Evolutionary conservation across 495 filamentous ascomycete species (phyloP).

Genomic region (Massariosphaeria phaeospora): DNA sequence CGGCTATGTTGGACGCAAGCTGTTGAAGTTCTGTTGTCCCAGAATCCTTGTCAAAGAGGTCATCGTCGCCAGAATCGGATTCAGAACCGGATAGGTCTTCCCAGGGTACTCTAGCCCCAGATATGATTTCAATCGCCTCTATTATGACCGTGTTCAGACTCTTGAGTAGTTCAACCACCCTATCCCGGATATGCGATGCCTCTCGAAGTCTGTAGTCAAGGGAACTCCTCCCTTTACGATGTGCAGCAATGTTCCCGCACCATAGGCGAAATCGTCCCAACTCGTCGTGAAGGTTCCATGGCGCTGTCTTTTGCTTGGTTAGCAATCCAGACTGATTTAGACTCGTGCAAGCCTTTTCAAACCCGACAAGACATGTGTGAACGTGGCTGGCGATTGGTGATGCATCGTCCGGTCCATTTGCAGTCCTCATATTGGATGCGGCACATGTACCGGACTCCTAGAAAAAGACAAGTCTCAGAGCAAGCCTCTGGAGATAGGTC

Average conservation of each 20-base stretch:
- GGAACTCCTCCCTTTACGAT: conserved; percentile 42
- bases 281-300: conserved; percentile 36
- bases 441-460: too few relatives aligned
- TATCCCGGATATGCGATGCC: conserved; percentile 42
- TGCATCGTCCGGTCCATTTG: not conserved
- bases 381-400: conserved; percentile 1
- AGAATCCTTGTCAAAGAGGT: not conserved
- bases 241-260: conserved; percentile 46
- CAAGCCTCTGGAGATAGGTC: too few relatives aligned
- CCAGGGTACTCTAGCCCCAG: not conserved
- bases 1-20: conserved; percentile 7
- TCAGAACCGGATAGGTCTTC: conserved; percentile 14
- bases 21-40: conserved; percentile 9
- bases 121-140: conserved; percentile 6
- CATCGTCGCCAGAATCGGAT: conserved; percentile 1
- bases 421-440: too few relatives aligned
- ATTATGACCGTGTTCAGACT: conserved; percentile 20
- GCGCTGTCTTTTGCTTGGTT: conserved; percentile 1
- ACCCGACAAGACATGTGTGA: conserved; percentile 2
- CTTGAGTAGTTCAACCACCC: conserved; percentile 39
- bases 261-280: conserved; percentile 44
- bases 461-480: too few relatives aligned
- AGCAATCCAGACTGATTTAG: not conserved
- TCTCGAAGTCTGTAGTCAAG: conserved; percentile 47
- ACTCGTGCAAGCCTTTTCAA: not conserved